Percentiles rank a stretch among this genome's conserved stretches.
Conservation (phyloP, 2,329 filamentous ascomycete species). For the Madurella fahalii region DNA sequence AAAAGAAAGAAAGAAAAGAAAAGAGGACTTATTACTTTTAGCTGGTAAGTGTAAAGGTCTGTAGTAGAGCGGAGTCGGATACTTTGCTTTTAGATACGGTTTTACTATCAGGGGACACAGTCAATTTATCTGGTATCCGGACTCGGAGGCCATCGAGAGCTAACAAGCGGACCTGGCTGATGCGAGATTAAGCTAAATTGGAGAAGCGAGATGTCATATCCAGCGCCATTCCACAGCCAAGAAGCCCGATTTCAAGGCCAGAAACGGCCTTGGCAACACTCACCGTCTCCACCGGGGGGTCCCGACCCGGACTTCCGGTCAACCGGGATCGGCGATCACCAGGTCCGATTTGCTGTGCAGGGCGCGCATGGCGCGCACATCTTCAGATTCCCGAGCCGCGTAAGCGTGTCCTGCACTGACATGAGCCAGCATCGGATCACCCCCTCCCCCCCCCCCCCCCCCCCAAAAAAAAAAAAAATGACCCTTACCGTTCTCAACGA, state of each 20-base stretch:
- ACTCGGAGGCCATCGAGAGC: not conserved
- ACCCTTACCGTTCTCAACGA: constrained; percentile 57
- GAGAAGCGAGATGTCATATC: not conserved
- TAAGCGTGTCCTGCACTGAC: too few species aligned
- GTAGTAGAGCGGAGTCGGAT: not conserved
- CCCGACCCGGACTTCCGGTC: not conserved
- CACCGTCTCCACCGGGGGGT: not conserved
- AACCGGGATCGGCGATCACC: too few species aligned
- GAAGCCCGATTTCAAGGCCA: not conserved
- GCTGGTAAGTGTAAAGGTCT: not conserved
- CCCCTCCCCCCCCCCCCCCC: too few species aligned
- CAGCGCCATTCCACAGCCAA: not conserved
- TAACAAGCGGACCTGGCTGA: not conserved
- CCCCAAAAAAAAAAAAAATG: constrained; percentile 37
- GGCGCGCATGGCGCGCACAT: too few species aligned
- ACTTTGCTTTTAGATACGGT: not conserved
- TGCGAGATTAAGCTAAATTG: not conserved
- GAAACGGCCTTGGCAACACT: constrained; percentile 7
- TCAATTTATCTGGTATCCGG: too few species aligned
- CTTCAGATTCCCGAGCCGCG: too few species aligned
- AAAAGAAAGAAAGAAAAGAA: too few species aligned
- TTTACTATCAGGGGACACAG: too few species aligned
- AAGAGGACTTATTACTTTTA: too few species aligned
- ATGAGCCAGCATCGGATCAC: too few species aligned
- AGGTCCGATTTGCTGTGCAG: not conserved